Percentiles rank a stretch among this genome's conserved stretches.
These are phyloP conservation scores for Malassezia yamatoensis DNA, from an alignment of 1,284 basidiomycete species.

Conservation along the genomic window DNA sequence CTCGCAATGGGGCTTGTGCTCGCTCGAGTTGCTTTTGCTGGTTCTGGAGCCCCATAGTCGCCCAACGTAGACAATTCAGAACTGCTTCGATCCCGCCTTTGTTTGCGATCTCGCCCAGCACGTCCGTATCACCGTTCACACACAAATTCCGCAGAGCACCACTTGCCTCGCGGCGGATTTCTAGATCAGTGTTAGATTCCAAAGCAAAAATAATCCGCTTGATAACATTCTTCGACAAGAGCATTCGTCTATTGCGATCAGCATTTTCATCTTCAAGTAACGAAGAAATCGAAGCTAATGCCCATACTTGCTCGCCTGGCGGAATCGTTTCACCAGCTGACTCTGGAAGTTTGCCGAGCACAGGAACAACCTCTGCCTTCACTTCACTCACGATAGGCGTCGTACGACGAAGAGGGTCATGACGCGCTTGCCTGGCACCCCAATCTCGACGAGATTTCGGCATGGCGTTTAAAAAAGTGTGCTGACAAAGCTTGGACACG, in stretches of 20 bases:
- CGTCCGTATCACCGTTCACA: constrained; percentile 31
- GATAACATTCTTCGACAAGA: constrained; percentile 28
- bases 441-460: constrained; percentile 13
- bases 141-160: constrained; percentile 45
- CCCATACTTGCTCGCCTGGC: constrained; percentile 38
- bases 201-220: constrained; percentile 33
- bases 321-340: constrained; percentile 12
- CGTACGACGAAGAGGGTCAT: constrained; percentile 10
- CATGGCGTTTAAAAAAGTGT: constrained; percentile 5
- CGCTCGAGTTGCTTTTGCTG: constrained; percentile 11
- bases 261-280: constrained; percentile 31
- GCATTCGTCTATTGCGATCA: constrained; percentile 17
- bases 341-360: constrained; percentile 28
- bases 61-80: constrained; percentile 30
- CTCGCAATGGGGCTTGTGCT: constrained; percentile 12
- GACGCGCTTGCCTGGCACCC: constrained; percentile 5
- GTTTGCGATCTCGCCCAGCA: constrained; percentile 27
- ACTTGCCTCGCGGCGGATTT: constrained; percentile 39
- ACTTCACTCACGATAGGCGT: neutral
- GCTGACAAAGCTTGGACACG: constrained; percentile 14
- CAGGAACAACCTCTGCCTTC: constrained; percentile 26
- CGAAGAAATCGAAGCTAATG: constrained; percentile 35
- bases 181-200: constrained; percentile 26
- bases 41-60: constrained; percentile 24
- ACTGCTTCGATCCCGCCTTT: constrained; percentile 26